Evolutionary conservation across 108 stramenopile genomes (phyloP).

Genomic region (Chaetoceros muelleri): DNA sequence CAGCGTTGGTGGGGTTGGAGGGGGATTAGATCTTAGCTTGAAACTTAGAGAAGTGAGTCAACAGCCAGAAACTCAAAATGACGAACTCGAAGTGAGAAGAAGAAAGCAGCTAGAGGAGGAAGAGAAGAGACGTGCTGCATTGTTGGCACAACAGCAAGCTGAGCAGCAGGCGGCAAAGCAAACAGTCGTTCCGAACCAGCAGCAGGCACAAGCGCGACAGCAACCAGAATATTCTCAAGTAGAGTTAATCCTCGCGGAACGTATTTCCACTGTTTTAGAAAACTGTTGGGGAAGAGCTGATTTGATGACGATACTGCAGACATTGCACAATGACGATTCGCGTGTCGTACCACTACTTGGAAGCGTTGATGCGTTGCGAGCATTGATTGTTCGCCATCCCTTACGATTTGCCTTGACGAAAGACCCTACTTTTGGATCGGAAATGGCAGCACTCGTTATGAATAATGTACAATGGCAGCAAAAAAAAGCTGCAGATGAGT

Average conservation of each 20-base stretch:
- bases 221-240: conserved; percentile 61
- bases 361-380: conserved; percentile 57
- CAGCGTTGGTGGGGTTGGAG: conserved; percentile 9
- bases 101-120: conserved; percentile 59
- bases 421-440: conserved; percentile 59
- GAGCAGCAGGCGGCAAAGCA: conserved; percentile 32
- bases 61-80: conserved; percentile 26
- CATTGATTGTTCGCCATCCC: conserved; percentile 61
- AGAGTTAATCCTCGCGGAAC: conserved; percentile 79
- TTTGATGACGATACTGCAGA: conserved; percentile 61
- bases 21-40: conserved; percentile 31
- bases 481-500: conserved; percentile 29
- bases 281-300: conserved; percentile 81
- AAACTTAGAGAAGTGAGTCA: conserved; percentile 19
- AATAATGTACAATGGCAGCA: conserved; percentile 70
- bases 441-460: conserved; percentile 59
- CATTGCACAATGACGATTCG: conserved; percentile 73
- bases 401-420: conserved; percentile 44
- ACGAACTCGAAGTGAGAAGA: conserved; percentile 39
- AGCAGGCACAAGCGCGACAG: conserved; percentile 35
- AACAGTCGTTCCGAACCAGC: no score
- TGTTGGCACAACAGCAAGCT: conserved; percentile 37
- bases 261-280: conserved; percentile 71
- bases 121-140: conserved; percentile 22
- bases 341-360: conserved; percentile 66